Evolutionary conservation across 2,329 filamentous ascomycete genomes (phyloP).

Genomic region (Fusarium keratoplasticum): DNA sequence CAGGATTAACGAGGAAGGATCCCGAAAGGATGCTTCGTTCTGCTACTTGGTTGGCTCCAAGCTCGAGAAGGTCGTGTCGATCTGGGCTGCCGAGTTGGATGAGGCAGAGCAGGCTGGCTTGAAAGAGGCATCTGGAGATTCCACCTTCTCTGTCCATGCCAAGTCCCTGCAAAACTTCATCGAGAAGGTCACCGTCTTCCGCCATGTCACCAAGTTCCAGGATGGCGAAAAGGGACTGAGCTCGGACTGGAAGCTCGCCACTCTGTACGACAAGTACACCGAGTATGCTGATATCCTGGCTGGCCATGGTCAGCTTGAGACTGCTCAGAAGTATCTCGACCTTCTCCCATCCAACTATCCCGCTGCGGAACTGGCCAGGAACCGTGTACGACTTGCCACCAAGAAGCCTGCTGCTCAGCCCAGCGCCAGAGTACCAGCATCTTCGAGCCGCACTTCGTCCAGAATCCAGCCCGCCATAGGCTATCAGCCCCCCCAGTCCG

Average conservation of each 20-base stretch:
- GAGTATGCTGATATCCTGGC: constrained; percentile 98
- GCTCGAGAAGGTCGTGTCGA: constrained; percentile 94
- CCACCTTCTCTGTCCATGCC: constrained; percentile 91
- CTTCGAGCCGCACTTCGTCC: constrained; percentile 51
- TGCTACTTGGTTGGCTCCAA: constrained; percentile 97
- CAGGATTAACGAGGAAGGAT: constrained; percentile 81
- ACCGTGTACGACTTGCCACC: constrained; percentile 86
- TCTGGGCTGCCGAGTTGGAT: constrained; percentile 91
- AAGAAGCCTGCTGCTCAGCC: constrained; percentile 56
- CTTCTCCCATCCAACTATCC: constrained; percentile 86
- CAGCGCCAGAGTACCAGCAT: constrained; percentile 39
- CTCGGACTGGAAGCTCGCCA: constrained; percentile 88
- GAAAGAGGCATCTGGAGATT: constrained; percentile 76
- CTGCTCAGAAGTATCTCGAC: constrained; percentile 92
- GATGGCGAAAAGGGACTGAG: constrained; percentile 79
- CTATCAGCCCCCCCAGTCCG: constrained; percentile 62
- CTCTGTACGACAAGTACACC: constrained; percentile 93
- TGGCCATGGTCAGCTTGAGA: constrained; percentile 84
- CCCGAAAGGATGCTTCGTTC: constrained; percentile 92
- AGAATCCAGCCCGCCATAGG: constrained; percentile 56
- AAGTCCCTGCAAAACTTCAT: constrained; percentile 91
- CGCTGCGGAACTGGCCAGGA: constrained; percentile 86
- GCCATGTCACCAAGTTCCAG: constrained; percentile 90
- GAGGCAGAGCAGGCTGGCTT: constrained; percentile 83
- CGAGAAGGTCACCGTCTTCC: constrained; percentile 98